Base-by-base conservation (phyloP, 805 yeast genomes). In the Zygosaccharomyces siamensis region DNA sequence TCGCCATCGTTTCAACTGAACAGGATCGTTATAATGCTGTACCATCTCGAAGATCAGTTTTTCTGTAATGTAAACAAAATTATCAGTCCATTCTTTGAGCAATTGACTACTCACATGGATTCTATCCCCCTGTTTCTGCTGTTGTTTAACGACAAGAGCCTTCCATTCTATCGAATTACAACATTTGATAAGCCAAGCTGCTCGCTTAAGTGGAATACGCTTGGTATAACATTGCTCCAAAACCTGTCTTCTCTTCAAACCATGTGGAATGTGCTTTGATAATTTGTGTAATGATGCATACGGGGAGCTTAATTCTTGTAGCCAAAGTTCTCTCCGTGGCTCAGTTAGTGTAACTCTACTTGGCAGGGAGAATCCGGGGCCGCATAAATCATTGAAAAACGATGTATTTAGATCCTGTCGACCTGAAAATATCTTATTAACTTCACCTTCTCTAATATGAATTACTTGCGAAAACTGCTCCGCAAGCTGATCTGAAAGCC, bases 41-140 rank as follows among this genome's bases (percentile, higher is more conserved):
- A 54, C 53, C 66, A 66, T 62, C 45, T 66, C 70, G 52, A 64
- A 63, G 7, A 66, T 56, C 23, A 66, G 48, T 49, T 61, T 64
- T 47, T 69, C 71, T 39, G 68, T 43, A 7, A 67, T 85, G 47
- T 78, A 81, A 2, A 81, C 74, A 12, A 90, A 81, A 55, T 86
- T 95, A 37, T 82, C 86, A 0, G 97, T 86, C 98, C 98, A 92
- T 62, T 89, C 96, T 49, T 79, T 79, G 16, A 84, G 72, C 89
- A 97, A 84, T 42, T 75, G 78, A 21, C 69, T 64, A 31, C 54
- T 46, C 8, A 48, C 44, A 23, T 51, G 51, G 16, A 40, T 31
- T 6, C 11, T 27, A 41, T 50, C 36, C 33, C 52, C 58, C 23
- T 55, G 46, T 32, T 46, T 47, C 4, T 53, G 49, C 12, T 39